Percentiles rank a stretch among this genome's conserved stretches.
Conservation (phyloP, 2,329 filamentous ascomycete genomes). For the Fulvia fulva region DNA sequence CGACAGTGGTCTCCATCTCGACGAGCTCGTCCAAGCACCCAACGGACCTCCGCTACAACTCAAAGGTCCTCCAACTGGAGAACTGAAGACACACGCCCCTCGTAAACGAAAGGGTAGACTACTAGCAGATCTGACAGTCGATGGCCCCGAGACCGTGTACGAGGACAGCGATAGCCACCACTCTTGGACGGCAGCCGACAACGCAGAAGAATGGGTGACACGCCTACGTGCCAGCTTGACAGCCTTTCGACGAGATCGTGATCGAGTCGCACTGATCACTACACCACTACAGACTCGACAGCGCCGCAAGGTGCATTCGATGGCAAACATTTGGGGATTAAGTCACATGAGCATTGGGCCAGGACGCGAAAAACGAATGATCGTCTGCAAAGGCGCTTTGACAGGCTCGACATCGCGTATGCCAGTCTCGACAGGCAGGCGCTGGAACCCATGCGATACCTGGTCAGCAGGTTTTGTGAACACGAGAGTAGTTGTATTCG, state of each 20-base stretch:
- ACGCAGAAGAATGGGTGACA: conserved; percentile 12
- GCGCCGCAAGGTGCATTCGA: conserved; percentile 16
- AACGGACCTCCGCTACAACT: neutral
- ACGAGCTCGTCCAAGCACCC: neutral
- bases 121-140: conserved; percentile 7
- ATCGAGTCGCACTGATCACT: conserved; percentile 13
- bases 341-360: conserved; percentile 18
- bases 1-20: neutral
- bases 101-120: conserved; percentile 5
- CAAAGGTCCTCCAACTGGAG: neutral
- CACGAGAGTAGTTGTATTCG: conserved; percentile 12
- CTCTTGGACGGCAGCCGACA: conserved; percentile 18
- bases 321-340: conserved; percentile 17
- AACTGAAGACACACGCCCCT: neutral
- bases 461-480: conserved; percentile 13
- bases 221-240: conserved; percentile 10
- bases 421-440: conserved; percentile 2
- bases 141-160: conserved; percentile 11
- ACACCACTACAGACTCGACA: conserved; percentile 13
- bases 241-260: conserved; percentile 11
- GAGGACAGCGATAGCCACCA: conserved; percentile 19
- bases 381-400: conserved; percentile 18
- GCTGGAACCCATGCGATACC: conserved; percentile 16
- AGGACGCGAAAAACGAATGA: conserved; percentile 12
- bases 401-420: neutral